Evolutionary conservation across 768 basidiomycete species (phyloP), one percentile per base, ranked within the genome.

Genomic region (Tylopilus plumbeoviolaceoides): DNA sequence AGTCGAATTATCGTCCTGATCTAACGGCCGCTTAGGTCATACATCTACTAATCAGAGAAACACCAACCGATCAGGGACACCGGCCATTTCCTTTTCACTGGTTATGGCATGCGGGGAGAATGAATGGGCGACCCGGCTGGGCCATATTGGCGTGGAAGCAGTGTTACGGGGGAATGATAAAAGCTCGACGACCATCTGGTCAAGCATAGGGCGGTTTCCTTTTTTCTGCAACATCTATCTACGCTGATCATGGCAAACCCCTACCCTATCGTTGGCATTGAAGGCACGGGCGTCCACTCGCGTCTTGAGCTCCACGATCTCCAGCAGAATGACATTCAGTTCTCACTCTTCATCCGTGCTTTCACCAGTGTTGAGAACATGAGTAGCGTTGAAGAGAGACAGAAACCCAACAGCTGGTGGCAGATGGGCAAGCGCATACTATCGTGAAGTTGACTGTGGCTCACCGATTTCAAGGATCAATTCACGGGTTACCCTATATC

Each of bases 241-340:
- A 30, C 40, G 20, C 7, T 40, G 23, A 53, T 38, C 44, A 56
- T 63, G 60, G 23, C 61, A 31, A 36, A 51, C 27, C 17, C 44
- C 1, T 62, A 62, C 20, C 54, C 50, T 5, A 15, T 63, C 20
- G 20, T 35, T 14, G 61, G 61, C 17, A 2, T 31, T 2, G 10
- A 17, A 11, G 47, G 14, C 44, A 38, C 41, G 2, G 54, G 58
- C 7, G 11, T 51, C n/a, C 52, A 62, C 21, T 44, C 30, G 20
- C 61, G 61, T 46, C 51, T 54, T 5, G 61, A 62, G 42, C 21
- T 62, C 35, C 51, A 47, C 17, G 58, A 59, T n/a, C 58, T 62
- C 21, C 41, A 45, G 21, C 15, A 38, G 38, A 54, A 54, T 5
- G 25, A 54, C 9, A 50, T 57, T 10, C 50, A 59, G 14, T 62